Evolutionary conservation across 1,139 yeast species (phyloP).

Genomic region (Suhomyces ambrosiae): DNA sequence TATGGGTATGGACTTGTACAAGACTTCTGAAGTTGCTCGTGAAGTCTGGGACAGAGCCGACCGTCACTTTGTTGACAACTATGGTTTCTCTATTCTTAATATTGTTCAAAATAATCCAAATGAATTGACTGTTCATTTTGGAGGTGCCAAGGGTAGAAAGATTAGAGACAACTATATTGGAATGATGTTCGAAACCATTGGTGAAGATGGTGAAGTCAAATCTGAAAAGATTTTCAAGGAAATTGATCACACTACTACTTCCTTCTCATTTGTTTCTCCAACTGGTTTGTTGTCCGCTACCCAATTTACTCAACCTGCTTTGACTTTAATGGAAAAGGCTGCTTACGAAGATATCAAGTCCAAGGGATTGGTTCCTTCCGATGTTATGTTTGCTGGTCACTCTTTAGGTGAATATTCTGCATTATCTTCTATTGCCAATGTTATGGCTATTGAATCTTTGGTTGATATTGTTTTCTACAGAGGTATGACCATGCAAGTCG

Average conservation of each 20-base stretch:
- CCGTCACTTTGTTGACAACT: slow-evolving; percentile 83
- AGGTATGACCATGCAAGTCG: slow-evolving; percentile 99
- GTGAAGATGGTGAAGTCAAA: slow-evolving; percentile 77
- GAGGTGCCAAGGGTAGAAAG: slow-evolving; percentile 96
- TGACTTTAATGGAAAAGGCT: slow-evolving; percentile 98
- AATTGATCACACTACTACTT: slow-evolving; percentile 77
- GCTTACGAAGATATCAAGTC: slow-evolving; percentile 96
- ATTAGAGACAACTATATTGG: slow-evolving; percentile 93
- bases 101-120: slow-evolving; percentile 96
- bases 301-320: slow-evolving; percentile 98
- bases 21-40: slow-evolving; percentile 87
- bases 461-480: slow-evolving; percentile 99
- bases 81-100: slow-evolving; percentile 95
- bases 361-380: slow-evolving; percentile 92
- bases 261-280: slow-evolving; percentile 87
- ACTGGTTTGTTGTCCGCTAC: slow-evolving; percentile 96
- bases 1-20: slow-evolving; percentile 99
- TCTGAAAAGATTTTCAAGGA: slow-evolving; percentile 95
- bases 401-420: slow-evolving; percentile 99
- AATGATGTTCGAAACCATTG: slow-evolving; percentile 97
- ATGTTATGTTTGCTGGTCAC: slow-evolving; percentile 97
- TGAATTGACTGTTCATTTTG: slow-evolving; percentile 92
- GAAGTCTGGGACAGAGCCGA: slow-evolving; percentile 99
- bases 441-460: slow-evolving; percentile 96
- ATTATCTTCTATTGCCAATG: slow-evolving; percentile 93